phyloP scores from a whole-genome alignment of 2,329 filamentous ascomycete species.

The Colletotrichum trifolii region DNA sequence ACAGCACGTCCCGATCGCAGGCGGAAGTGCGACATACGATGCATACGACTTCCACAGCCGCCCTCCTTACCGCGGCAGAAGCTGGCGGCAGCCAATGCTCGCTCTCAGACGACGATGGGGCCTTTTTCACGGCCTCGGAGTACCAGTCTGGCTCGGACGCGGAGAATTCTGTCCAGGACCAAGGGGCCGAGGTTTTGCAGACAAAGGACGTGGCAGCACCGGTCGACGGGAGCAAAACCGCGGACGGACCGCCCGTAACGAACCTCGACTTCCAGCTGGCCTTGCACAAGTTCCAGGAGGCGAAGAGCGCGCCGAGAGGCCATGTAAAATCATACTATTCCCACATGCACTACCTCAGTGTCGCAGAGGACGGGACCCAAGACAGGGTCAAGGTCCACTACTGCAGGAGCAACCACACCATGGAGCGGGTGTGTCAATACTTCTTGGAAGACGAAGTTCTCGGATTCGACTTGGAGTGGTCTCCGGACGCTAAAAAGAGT shows the following conservation, averaged over 20 bases:
- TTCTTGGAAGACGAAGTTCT: conserved; percentile 78
- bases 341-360: conserved; percentile 73
- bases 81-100: neutral
- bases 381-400: conserved; percentile 78
- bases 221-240: neutral
- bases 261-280: no score
- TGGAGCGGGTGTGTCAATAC: conserved; percentile 73
- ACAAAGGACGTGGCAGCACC: neutral
- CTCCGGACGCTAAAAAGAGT: conserved; percentile 57
- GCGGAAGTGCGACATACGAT: conserved; percentile 18
- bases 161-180: neutral
- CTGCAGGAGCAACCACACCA: conserved; percentile 74
- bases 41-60: conserved; percentile 9
- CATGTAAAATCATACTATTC: conserved; percentile 72
- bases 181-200: neutral
- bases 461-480: conserved; percentile 95
- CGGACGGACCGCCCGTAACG: no score
- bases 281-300: conserved; percentile 42
- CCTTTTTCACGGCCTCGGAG: conserved; percentile 24
- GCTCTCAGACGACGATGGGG: conserved; percentile 17
- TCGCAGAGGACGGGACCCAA: conserved; percentile 50
- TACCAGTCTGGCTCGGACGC: conserved; percentile 2
- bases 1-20: conserved; percentile 27
- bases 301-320: conserved; percentile 57
- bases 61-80: neutral